phyloP scores from a whole-genome alignment of 257 asterid species.

The Solanum medicagineum region DNA sequence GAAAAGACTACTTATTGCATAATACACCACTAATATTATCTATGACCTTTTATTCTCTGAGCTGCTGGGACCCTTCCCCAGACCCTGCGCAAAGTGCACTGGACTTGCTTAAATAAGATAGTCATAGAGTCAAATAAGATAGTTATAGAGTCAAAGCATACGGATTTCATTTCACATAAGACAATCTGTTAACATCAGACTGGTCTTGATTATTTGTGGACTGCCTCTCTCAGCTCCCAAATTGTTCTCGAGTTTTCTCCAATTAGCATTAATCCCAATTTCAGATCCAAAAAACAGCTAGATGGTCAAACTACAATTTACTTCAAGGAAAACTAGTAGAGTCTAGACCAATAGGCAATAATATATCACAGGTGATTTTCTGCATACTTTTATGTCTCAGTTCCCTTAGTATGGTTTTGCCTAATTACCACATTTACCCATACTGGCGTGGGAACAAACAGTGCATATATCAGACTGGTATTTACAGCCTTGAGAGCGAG shows the following conservation, averaged over 20 bases:
- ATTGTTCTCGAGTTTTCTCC: background rate
- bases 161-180: background rate
- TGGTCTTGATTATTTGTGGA: background rate
- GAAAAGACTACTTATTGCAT: background rate
- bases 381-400: background rate
- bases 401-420: background rate
- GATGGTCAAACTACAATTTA: background rate
- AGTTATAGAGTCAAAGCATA: background rate
- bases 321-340: background rate
- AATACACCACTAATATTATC: background rate
- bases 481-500: background rate
- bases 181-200: background rate
- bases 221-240: background rate
- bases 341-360: background rate
- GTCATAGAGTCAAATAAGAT: background rate
- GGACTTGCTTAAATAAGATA: background rate
- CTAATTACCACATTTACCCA: background rate
- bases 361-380: background rate
- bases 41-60: background rate
- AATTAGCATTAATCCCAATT: background rate
- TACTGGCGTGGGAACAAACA: background rate
- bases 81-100: too few species aligned
- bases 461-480: too few species aligned
- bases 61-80: background rate
- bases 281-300: background rate